Percentiles rank a stretch among this genome's conserved stretches.
These are phyloP conservation scores for Fusarium azukiicola DNA, from an alignment of 2,329 filamentous ascomycete genomes.

Conservation along the genomic window DNA sequence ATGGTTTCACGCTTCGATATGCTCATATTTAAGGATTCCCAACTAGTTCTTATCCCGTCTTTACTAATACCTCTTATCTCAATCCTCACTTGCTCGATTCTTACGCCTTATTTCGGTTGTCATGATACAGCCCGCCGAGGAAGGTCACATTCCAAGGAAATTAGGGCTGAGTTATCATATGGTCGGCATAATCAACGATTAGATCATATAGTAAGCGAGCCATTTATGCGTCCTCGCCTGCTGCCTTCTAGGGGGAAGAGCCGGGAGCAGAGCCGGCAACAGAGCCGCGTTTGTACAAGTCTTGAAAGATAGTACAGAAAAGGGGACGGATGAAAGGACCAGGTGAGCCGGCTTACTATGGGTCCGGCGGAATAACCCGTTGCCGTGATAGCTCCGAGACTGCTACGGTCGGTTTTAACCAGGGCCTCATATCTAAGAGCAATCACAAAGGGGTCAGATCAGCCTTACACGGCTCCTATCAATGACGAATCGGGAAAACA, in stretches of 20 bases:
- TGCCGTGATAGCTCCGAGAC: neutral
- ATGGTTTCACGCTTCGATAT: neutral
- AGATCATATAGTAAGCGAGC: neutral
- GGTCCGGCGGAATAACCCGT: neutral
- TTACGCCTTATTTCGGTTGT: neutral
- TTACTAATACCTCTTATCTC: neutral
- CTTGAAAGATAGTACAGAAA: too few relatives aligned
- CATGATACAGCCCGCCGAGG: neutral
- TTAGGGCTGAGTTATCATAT: conserved; percentile 1
- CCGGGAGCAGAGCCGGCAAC: neutral
- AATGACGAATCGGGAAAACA: too few relatives aligned
- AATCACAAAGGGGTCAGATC: too few relatives aligned
- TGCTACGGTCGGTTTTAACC: neutral
- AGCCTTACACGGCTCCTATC: too few relatives aligned
- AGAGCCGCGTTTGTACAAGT: too few relatives aligned
- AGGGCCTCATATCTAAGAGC: too few relatives aligned
- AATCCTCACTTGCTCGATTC: neutral
- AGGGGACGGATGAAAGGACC: neutral
- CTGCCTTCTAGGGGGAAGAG: neutral
- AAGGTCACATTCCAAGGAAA: neutral
- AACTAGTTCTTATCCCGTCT: neutral
- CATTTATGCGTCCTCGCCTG: neutral
- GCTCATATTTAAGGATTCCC: neutral
- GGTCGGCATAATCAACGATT: neutral
- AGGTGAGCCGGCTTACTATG: conserved; percentile 5